phyloP scores from a whole-genome alignment of 176 grass and related monocot species.

The Dactylis glomerata region DNA sequence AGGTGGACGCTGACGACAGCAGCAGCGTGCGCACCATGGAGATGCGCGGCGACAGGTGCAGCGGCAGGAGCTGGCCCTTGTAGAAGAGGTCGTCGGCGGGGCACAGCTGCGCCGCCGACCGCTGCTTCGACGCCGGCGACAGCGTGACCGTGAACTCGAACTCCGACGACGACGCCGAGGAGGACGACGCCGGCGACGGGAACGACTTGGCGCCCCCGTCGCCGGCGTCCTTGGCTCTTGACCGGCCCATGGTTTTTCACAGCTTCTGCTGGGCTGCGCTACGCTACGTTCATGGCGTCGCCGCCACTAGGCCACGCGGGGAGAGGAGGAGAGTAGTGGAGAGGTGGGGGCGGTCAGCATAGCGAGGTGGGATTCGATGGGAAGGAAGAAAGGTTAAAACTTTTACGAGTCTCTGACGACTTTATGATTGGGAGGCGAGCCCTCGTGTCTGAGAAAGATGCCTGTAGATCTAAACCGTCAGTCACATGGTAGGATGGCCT shows the following conservation, averaged over 20 bases:
- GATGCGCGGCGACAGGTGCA: slow-evolving; percentile 91
- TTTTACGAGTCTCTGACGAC: slow-evolving; percentile 37
- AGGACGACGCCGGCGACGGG: slow-evolving; percentile 73
- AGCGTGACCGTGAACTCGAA: slow-evolving; percentile 96
- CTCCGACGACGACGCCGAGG: slow-evolving; percentile 82
- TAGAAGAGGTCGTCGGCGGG: slow-evolving; percentile 98
- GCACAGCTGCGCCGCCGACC: slow-evolving; percentile 66
- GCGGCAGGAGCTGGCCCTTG: slow-evolving; percentile 93
- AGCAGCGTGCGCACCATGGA: slow-evolving; percentile 97
- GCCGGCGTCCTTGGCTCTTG: slow-evolving; percentile 31
- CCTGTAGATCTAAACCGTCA: neutral
- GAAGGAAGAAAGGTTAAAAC: slow-evolving; percentile 35
- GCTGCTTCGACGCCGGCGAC: slow-evolving; percentile 76
- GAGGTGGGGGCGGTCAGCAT: slow-evolving; percentile 18
- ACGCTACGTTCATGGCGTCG: slow-evolving; percentile 29
- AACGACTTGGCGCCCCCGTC: slow-evolving; percentile 45
- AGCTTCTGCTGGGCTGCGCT: neutral
- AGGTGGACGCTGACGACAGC: slow-evolving; percentile 69
- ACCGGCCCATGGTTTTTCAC: slow-evolving; percentile 28
- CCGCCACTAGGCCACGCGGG: neutral
- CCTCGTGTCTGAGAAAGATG: slow-evolving; percentile 33
- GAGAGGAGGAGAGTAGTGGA: neutral
- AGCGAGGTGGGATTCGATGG: neutral
- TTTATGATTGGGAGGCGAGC: slow-evolving; percentile 25
- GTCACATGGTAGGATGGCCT: slow-evolving; percentile 10